These are phyloP conservation scores for Apiospora kogelbergensis DNA, from an alignment of 2,329 filamentous ascomycete genomes.

Conservation along the genomic window DNA sequence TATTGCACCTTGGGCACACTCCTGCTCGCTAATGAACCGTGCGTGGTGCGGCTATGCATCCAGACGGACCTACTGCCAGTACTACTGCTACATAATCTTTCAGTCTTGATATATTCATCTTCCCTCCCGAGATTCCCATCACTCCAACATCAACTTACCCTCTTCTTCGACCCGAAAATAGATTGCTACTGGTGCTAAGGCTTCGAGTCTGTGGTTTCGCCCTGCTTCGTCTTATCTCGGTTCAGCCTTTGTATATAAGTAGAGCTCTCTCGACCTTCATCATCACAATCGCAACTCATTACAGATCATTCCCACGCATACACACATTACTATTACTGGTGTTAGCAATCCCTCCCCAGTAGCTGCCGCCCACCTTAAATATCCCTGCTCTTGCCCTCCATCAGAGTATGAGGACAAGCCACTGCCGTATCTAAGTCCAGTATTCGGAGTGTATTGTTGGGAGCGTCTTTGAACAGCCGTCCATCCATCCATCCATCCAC, in stretches of 20 bases:
- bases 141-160: constrained; percentile 11
- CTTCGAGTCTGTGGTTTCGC: constrained; percentile 19
- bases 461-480: background rate
- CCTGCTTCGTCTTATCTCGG: constrained; percentile 15
- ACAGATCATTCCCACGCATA: background rate
- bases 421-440: constrained; percentile 2
- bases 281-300: constrained; percentile 15
- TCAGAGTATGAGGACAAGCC: background rate
- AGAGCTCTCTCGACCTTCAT: constrained; percentile 12
- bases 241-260: constrained; percentile 20
- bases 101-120: constrained; percentile 8
- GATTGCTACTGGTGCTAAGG: constrained; percentile 17
- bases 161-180: constrained; percentile 23
- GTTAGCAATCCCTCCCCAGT: background rate
- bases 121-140: constrained; percentile 17
- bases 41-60: constrained; percentile 5
- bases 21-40: constrained; percentile 4
- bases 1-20: constrained; percentile 4
- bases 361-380: constrained; percentile 3
- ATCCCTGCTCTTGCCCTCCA: background rate
- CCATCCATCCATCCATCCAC: background rate
- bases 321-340: background rate
- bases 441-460: background rate
- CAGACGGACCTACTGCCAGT: background rate
- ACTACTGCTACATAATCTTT: constrained; percentile 8